Conservation (phyloP, 2,329 filamentous ascomycete genomes). For the Dendryphion nanum region DNA sequence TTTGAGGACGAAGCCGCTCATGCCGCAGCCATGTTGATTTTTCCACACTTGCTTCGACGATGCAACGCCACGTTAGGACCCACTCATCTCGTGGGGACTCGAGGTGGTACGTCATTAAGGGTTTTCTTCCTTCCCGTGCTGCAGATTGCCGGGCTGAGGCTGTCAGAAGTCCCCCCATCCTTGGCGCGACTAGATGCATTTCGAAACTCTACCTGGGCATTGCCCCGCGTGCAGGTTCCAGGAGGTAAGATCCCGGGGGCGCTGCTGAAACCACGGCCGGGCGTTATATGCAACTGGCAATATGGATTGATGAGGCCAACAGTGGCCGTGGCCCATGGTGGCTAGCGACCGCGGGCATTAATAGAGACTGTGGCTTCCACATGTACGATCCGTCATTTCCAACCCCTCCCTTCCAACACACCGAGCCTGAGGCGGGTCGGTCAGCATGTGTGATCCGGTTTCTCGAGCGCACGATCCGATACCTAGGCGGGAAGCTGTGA, state of each 20-base stretch:
- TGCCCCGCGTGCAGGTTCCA: neutral
- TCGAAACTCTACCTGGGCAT: neutral
- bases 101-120: constrained; percentile 36
- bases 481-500: too few relatives aligned
- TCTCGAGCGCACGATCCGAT: too few relatives aligned
- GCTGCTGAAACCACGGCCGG: constrained; percentile 24
- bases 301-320: too few relatives aligned
- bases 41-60: constrained; percentile 22
- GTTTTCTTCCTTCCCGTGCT: constrained; percentile 25
- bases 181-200: constrained; percentile 14
- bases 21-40: constrained; percentile 20
- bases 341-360: too few relatives aligned
- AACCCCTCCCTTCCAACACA: too few relatives aligned
- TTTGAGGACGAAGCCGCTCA: constrained; percentile 14
- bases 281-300: too few relatives aligned
- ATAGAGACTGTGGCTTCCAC: neutral
- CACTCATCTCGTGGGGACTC: constrained; percentile 35
- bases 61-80: constrained; percentile 37
- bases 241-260: constrained; percentile 13
- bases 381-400: neutral
- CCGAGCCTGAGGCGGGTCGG: too few relatives aligned
- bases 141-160: constrained; percentile 32
- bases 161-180: too few relatives aligned
- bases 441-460: too few relatives aligned
- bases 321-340: too few relatives aligned